phyloP scores from a whole-genome alignment of 2,329 filamentous ascomycete genomes.

The Sclerotinia sclerotiorum region DNA sequence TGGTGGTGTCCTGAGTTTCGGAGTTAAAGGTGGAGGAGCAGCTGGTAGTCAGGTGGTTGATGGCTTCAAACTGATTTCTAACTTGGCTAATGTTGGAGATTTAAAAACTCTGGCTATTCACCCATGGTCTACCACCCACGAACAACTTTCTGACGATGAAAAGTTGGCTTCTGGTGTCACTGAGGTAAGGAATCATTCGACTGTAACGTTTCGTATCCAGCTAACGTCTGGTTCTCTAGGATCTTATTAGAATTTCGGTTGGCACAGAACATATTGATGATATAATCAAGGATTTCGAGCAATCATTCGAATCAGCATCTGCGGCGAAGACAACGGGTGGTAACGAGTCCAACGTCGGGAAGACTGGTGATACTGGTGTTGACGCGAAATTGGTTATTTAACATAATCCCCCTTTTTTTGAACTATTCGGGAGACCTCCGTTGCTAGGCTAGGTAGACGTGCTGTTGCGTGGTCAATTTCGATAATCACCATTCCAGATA shows the following conservation, averaged over 20 bases:
- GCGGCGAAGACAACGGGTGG: constrained; percentile 43
- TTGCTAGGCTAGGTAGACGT: neutral
- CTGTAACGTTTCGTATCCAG: neutral
- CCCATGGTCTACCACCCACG: constrained; percentile 92
- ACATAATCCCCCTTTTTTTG: constrained; percentile 8
- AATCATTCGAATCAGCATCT: constrained; percentile 70
- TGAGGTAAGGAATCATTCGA: constrained; percentile 49
- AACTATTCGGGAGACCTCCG: neutral
- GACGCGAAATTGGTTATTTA: constrained; percentile 38
- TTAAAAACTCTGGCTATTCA: constrained; percentile 94
- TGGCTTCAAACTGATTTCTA: constrained; percentile 90
- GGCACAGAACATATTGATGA: constrained; percentile 97
- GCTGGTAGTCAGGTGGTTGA: constrained; percentile 89
- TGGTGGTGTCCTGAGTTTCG: constrained; percentile 89
- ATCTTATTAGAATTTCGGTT: constrained; percentile 91
- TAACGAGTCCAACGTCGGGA: constrained; percentile 29
- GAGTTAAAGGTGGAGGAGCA: constrained; percentile 82
- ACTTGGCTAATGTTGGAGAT: constrained; percentile 94
- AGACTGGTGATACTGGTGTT: constrained; percentile 28
- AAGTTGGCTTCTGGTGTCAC: constrained; percentile 78
- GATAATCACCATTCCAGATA: neutral
- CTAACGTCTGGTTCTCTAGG: constrained; percentile 48
- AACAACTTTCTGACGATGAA: constrained; percentile 84
- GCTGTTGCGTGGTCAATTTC: too few relatives aligned
- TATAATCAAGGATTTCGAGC: constrained; percentile 93